Evolutionary conservation across 1,284 basidiomycete species (phyloP), one percentile per base, ranked within the genome.

Genomic region (Hemileia vastatrix): DNA sequence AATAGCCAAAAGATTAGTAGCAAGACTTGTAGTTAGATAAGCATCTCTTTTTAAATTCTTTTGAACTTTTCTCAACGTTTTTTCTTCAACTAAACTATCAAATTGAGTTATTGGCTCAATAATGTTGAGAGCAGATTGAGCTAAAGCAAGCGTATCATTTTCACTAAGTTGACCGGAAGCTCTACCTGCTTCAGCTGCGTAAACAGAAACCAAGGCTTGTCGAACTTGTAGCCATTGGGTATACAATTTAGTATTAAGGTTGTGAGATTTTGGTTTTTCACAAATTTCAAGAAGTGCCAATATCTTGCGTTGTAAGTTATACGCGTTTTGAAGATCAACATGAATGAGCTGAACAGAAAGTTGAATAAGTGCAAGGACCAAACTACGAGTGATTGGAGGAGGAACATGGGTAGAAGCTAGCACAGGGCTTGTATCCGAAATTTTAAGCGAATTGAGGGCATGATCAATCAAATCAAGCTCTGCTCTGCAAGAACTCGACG

Each of bases 221-320:
- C 61, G 54, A 57, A 47, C 57, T 19, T 43, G 31, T 33, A 63
- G n/a, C 61, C 61, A 63, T 45, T 51, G 36, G 11, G 45, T 21
- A 18, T 63, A 54, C 21, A 63, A 32, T 13, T 51, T 43, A 2
- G 15, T 49, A 57, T 63, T 54, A 1, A 40, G 36, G 18, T 47
- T 8, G 9, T 23, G 32, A 6, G 11, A 9, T 15, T 40, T 23
- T 11, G 9, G 2, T 13, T 53, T 43, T n/a, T 24, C 13, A 15
- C 8, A n/a, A 15, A 27, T 21, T 23, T 47, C 11, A 0, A 63
- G 23, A 4, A 63, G 51, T n/a, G 23, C 48, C 11, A 57, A 27
- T 11, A 53, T 55, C 13, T 24, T 36, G 15, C 32, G 8, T 21
- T 63, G 61, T 15, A 63, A 27, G 21, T 13, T 27, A 36, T 51